Evolutionary conservation across 208 protist species (phyloP), one percentile per base, ranked within the genome.

Genomic region (Endotrypanum monterogeii): DNA sequence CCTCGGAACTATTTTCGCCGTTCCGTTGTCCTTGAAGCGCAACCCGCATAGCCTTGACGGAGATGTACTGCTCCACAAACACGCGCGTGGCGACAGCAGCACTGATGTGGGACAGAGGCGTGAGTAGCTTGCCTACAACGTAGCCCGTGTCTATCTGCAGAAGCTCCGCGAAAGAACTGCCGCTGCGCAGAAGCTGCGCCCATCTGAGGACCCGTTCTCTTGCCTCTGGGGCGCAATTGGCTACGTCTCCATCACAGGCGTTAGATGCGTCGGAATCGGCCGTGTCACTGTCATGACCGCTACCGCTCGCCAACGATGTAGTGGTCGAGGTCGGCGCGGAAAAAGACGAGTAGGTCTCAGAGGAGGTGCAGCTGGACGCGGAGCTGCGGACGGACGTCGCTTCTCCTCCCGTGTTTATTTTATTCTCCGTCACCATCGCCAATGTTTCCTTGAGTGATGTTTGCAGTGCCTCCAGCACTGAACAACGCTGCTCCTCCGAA

Each of bases 21-120:
- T 54, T 28, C 25, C 65, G 66, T n/a, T 66, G 73, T 4, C 25
- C 37, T 32, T 76, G 63, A 61, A 94, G 71, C 8, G 76, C 83
- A 12, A 91, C 70, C 8, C 93, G 93, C 62, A 97, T 79, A 3
- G 83, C 93, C 65, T 89, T 90, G 23, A 94, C 83, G 8, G 90
- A 94, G 46, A 95, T 72, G 71, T 88, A 93, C 50, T 94, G 83
- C 82, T 97, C 90, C 1, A 84, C 77, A 63, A 84, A 87, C n/a
- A 95, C 62, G 23, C 69, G 67, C 11, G 93, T 90, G 1, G 89
- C 77, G 11, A 97, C 69, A n/a, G 85, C 85, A 23, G 82, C 85
- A 6, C 83, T 78, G 8, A 88, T 66, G 12, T 76, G 67, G n/a
- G 82, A 86, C 0, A 97, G 23, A 35, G 58, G 62, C 4, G 35